These are phyloP conservation scores for Fraxinus angustifolia DNA, from an alignment of 305 asterid species.

Conservation along the genomic window DNA sequence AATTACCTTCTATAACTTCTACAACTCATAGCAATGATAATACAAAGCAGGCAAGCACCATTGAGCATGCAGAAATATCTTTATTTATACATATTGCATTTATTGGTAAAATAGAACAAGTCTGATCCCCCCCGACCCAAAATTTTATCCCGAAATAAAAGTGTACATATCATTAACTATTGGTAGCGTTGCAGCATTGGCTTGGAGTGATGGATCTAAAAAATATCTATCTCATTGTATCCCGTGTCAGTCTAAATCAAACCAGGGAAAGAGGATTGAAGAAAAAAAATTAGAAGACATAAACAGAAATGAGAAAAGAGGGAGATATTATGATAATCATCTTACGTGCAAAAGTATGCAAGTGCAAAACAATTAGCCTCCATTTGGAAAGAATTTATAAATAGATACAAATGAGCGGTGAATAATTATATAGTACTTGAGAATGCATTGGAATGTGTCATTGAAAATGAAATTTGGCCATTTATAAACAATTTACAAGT, in stretches of 20 bases:
- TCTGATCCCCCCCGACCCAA: background rate
- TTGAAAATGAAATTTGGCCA: background rate
- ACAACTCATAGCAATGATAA: background rate
- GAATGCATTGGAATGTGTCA: background rate
- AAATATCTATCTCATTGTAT: background rate
- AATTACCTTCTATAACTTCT: background rate
- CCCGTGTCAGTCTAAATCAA: background rate
- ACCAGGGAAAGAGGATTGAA: background rate
- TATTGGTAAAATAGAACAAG: background rate
- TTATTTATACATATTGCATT: background rate
- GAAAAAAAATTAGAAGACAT: background rate
- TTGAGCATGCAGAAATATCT: background rate
- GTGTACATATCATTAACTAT: background rate
- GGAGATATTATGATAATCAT: background rate
- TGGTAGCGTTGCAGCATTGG: background rate
- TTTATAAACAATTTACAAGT: background rate
- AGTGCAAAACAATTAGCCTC: background rate
- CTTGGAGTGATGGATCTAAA: background rate
- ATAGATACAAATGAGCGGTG: background rate
- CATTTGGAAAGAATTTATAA: background rate
- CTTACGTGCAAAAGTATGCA: background rate
- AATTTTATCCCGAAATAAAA: background rate
- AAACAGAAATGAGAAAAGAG: conserved; percentile 2
- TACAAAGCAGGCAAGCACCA: background rate
- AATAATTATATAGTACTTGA: background rate